phyloP scores from a whole-genome alignment of 495 filamentous ascomycete species.

The Aspergillus kassunensis region DNA sequence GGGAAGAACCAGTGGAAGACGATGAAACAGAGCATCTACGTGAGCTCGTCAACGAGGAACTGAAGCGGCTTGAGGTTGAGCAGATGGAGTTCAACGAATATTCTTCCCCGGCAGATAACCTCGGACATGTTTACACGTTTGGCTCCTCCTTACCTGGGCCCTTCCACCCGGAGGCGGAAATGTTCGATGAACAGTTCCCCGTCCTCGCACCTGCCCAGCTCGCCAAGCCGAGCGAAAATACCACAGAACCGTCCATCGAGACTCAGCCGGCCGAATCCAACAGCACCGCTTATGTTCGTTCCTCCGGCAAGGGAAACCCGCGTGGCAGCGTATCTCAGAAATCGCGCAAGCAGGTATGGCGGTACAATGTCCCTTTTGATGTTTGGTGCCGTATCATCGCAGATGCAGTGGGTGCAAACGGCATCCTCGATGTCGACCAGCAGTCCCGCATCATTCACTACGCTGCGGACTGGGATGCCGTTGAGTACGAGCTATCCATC shows the following conservation, averaged over 20 bases:
- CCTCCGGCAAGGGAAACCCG: not conserved
- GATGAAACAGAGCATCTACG: no score
- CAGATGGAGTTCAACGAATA: no score
- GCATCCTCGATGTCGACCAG: conserved; percentile 31
- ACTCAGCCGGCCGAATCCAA: no score
- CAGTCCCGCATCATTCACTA: conserved; percentile 27
- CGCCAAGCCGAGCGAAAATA: no score
- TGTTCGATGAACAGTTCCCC: conserved; percentile 19
- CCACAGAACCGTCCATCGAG: not conserved
- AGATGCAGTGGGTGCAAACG: conserved; percentile 26
- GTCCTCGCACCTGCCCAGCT: conserved; percentile 7
- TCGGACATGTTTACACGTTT: no score
- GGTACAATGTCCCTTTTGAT: conserved; percentile 25
- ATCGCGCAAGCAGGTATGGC: conserved; percentile 13
- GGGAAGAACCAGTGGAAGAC: not conserved
- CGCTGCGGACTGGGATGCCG: conserved; percentile 24
- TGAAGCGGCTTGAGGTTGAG: no score
- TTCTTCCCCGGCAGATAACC: no score
- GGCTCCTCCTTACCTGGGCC: conserved; percentile 1
- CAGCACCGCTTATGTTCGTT: no score
- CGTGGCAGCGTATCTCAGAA: not conserved
- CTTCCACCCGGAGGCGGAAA: conserved; percentile 13
- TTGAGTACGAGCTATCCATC: conserved; percentile 23
- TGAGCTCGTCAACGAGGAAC: no score
- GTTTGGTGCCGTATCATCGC: conserved; percentile 35